These are phyloP conservation scores for Phaeomoniella chlamydospora DNA, from an alignment of 2,329 filamentous ascomycete species.

Conservation along the genomic window DNA sequence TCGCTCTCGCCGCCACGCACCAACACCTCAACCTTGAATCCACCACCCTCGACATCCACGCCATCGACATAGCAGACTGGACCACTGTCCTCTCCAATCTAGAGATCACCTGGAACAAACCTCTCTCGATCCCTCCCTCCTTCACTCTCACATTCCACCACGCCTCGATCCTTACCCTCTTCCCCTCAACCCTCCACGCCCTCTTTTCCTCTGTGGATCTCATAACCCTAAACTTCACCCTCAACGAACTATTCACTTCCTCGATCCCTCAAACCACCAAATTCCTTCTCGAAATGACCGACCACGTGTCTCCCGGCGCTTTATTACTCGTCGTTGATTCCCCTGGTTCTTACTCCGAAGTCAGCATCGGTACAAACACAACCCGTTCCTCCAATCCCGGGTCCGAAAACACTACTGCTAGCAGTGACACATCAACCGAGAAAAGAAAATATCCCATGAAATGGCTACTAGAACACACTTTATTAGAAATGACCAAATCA, in stretches of 20 bases:
- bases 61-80: conserved; percentile 82
- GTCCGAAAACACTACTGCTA: conserved; percentile 2
- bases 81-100: conserved; percentile 45
- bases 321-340: conserved; percentile 80
- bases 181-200: conserved; percentile 12
- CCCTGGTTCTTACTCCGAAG: conserved; percentile 81
- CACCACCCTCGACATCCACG: conserved; percentile 32
- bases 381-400: not conserved
- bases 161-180: not conserved
- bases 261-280: conserved; percentile 61
- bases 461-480: conserved; percentile 74
- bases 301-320: conserved; percentile 40
- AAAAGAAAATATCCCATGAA: conserved; percentile 76
- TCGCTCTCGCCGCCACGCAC: conserved; percentile 36
- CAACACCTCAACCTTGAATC: conserved; percentile 2
- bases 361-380: conserved; percentile 46
- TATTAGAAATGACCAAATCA: conserved; percentile 31
- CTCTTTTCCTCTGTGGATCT: conserved; percentile 29
- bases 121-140: conserved; percentile 15
- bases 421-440: conserved; percentile 12
- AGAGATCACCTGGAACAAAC: conserved; percentile 36
- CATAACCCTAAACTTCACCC: conserved; percentile 78
- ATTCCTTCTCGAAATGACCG: conserved; percentile 58
- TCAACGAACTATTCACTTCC: conserved; percentile 83
- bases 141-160: conserved; percentile 11